phyloP scores from a whole-genome alignment of 2,329 filamentous ascomycete genomes.

The Colletotrichum musicola region DNA sequence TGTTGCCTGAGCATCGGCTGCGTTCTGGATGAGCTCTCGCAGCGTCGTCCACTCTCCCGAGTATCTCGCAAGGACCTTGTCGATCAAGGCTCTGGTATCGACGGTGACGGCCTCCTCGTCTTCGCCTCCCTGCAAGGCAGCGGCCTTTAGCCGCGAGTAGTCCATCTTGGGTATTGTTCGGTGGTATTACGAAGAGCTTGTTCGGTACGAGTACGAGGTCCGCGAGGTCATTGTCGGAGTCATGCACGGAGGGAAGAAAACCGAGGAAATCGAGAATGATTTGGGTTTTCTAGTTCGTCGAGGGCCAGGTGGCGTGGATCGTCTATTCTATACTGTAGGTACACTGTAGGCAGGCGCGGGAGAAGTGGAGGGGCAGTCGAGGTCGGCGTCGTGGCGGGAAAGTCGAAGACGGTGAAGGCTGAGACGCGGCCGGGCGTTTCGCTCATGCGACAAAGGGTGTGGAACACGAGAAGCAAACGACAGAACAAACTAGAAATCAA shows the following conservation, averaged over 20 bases:
- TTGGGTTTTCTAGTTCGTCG: background rate
- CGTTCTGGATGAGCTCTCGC: slow-evolving; percentile 96
- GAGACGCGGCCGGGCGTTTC: slow-evolving; percentile 26
- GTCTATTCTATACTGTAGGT: background rate
- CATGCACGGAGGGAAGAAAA: background rate
- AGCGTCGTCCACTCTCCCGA: slow-evolving; percentile 94
- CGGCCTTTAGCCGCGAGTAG: slow-evolving; percentile 83
- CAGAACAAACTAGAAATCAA: too few relatives aligned
- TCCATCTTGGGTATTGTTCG: slow-evolving; percentile 65
- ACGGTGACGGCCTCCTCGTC: slow-evolving; percentile 98
- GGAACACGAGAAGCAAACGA: background rate
- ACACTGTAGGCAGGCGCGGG: too few relatives aligned
- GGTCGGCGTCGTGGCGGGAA: slow-evolving; percentile 11
- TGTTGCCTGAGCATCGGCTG: slow-evolving; percentile 94
- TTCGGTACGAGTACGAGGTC: background rate
- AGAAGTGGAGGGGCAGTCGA: slow-evolving; percentile 20
- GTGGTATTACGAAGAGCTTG: background rate
- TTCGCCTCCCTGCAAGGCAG: slow-evolving; percentile 86
- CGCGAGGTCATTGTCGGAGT: slow-evolving; percentile 13
- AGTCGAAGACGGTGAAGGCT: slow-evolving; percentile 16
- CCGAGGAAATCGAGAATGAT: background rate
- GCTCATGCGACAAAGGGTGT: slow-evolving; percentile 17
- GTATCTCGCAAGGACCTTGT: slow-evolving; percentile 96
- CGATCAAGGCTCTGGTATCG: slow-evolving; percentile 95
- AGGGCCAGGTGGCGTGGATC: background rate